Conservation (phyloP, 305 asterid species). For the Solanum aculeatissimum region DNA sequence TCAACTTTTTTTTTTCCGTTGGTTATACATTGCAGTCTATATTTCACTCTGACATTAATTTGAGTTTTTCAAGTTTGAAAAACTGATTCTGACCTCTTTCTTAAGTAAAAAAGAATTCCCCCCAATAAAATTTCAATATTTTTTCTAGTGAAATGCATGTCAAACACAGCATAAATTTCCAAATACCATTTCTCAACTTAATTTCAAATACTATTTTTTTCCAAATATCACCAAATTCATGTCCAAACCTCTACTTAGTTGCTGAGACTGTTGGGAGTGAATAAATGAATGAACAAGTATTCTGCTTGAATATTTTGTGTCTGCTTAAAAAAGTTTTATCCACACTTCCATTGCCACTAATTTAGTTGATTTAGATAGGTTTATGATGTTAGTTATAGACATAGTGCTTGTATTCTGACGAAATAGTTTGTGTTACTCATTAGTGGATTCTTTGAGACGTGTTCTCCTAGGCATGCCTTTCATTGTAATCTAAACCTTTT, state of each 20-base stretch:
- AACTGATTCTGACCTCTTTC: no score
- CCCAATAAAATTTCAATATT: no score
- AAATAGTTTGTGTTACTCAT: neutral
- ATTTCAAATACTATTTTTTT: no score
- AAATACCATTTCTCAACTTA: no score
- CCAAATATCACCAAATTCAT: no score
- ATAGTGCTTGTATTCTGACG: neutral
- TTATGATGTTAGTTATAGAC: neutral
- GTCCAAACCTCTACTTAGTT: neutral
- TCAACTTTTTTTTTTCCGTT: neutral
- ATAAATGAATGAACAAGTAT: neutral
- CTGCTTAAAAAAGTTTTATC: neutral
- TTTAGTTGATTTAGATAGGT: neutral
- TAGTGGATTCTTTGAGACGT: neutral
- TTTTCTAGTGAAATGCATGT: no score
- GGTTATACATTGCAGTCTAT: no score
- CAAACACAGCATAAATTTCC: no score
- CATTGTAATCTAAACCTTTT: neutral
- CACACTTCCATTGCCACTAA: neutral
- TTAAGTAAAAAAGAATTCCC: no score
- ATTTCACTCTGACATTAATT: no score
- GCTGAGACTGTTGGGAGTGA: neutral
- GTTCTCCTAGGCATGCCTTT: neutral
- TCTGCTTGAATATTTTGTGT: neutral
- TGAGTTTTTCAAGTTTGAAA: no score